A percentile compares a stretch with the other conserved stretches of the same genome.
Conservation (phyloP, 306 rosid species). For the Prunus fruticosa region DNA sequence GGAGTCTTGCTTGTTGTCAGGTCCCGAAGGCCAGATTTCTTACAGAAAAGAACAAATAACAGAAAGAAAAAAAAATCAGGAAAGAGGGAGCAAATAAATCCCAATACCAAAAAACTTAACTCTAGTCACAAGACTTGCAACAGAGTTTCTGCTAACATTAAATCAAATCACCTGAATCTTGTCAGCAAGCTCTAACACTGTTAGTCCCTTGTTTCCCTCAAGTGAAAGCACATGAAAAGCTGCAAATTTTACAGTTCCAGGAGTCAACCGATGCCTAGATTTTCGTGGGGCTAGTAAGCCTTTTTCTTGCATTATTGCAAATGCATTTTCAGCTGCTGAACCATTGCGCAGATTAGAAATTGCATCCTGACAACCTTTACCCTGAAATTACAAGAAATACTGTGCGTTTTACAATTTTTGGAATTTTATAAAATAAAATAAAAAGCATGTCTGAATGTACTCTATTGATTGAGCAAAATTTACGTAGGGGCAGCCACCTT, state of each 20-base stretch:
- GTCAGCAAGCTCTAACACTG: conserved; percentile 91
- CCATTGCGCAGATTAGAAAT: conserved; percentile 93
- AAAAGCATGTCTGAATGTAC: not conserved
- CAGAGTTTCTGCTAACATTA: not conserved
- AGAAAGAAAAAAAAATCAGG: conserved; percentile 6
- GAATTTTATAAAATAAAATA: not conserved
- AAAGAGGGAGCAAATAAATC: not conserved
- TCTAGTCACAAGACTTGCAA: not conserved
- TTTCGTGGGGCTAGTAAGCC: conserved; percentile 86
- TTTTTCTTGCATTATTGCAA: conserved; percentile 88
- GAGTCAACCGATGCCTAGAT: conserved; percentile 95
- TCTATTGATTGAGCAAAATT: not conserved
- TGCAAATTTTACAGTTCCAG: conserved; percentile 98
- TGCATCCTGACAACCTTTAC: conserved; percentile 69
- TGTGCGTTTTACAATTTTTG: conserved; percentile 16
- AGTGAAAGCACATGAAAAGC: conserved; percentile 97
- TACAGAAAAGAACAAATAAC: conserved; percentile 11
- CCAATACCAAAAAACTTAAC: not conserved
- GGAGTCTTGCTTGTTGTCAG: conserved; percentile 97
- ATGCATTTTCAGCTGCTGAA: conserved; percentile 96
- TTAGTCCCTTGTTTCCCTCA: conserved; percentile 90
- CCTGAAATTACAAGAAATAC: conserved; percentile 42
- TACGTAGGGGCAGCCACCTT: not conserved
- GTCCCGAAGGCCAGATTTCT: conserved; percentile 99
- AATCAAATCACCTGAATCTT: conserved; percentile 79